These are phyloP conservation scores for Oxytropis ochrocephala DNA, from an alignment of 306 rosid species.

Conservation along the genomic window DNA sequence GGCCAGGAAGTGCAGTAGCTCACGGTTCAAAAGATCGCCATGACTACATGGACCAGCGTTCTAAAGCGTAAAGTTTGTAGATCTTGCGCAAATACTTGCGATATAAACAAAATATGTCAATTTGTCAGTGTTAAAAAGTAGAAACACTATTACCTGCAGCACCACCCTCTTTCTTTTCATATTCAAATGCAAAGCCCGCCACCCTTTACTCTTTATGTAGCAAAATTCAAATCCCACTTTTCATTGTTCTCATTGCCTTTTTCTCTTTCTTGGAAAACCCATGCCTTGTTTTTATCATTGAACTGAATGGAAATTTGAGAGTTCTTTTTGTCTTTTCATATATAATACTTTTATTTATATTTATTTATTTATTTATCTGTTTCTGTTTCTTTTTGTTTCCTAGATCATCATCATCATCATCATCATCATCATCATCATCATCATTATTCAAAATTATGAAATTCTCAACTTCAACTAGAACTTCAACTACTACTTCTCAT, in stretches of 20 bases:
- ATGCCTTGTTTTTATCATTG: slow-evolving; percentile 19
- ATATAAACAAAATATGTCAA: too few relatives aligned
- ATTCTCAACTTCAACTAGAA: slow-evolving; percentile 29
- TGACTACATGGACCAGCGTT: too few relatives aligned
- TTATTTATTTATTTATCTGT: neutral
- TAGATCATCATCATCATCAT: neutral
- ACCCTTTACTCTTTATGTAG: neutral
- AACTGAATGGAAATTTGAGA: slow-evolving; percentile 28
- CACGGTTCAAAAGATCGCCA: too few relatives aligned
- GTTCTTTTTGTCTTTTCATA: neutral
- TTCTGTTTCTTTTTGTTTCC: neutral
- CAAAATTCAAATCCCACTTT: slow-evolving; percentile 49
- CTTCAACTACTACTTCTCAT: slow-evolving; percentile 29
- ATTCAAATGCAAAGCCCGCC: slow-evolving; percentile 95
- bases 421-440: too few relatives aligned
- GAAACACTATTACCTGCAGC: neutral
- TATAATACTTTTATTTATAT: neutral
- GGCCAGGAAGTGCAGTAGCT: too few relatives aligned
- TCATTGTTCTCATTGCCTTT: slow-evolving; percentile 1
- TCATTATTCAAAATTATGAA: slow-evolving; percentile 36
- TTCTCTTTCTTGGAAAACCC: neutral
- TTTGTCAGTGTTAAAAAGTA: neutral
- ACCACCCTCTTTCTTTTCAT: slow-evolving; percentile 4
- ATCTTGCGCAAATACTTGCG: too few relatives aligned
- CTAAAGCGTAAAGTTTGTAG: too few relatives aligned